These are phyloP conservation scores for Rubus idaeus DNA, from an alignment of 306 rosid species.

Conservation along the genomic window DNA sequence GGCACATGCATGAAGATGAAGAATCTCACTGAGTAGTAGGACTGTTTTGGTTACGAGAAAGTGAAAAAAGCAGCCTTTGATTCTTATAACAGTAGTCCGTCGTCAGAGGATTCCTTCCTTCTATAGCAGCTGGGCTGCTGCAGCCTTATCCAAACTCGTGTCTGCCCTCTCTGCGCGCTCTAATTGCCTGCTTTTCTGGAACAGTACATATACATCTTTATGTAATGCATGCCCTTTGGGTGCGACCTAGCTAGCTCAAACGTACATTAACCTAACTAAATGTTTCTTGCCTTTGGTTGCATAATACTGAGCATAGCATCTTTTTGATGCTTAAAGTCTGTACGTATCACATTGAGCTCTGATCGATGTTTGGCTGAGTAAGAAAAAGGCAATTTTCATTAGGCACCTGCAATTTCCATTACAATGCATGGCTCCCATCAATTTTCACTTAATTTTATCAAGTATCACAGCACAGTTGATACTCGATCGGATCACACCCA, in stretches of 20 bases:
- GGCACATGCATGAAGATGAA: slow-evolving; percentile 35
- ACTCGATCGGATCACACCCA: no score
- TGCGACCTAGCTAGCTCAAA: background rate
- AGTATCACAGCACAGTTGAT: no score
- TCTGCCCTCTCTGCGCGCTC: slow-evolving; percentile 10
- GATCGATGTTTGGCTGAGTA: background rate
- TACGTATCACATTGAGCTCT: background rate
- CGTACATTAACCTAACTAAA: background rate
- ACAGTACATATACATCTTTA: background rate
- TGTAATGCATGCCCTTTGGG: slow-evolving; percentile 7
- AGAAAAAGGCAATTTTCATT: no score
- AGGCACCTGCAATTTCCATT: no score
- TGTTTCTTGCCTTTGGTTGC: background rate
- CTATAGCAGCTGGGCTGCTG: slow-evolving; percentile 17
- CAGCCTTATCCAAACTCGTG: slow-evolving; percentile 19
- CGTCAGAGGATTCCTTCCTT: slow-evolving; percentile 43
- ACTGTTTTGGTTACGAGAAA: slow-evolving; percentile 48
- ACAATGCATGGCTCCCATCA: no score
- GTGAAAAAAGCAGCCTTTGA: slow-evolving; percentile 35
- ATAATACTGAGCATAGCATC: background rate
- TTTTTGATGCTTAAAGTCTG: background rate
- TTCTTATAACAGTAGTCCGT: slow-evolving; percentile 32
- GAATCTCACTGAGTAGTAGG: slow-evolving; percentile 15
- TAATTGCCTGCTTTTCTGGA: slow-evolving; percentile 8
- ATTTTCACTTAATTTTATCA: no score